Evolutionary conservation across 352 stramenopile species (phyloP), one percentile per base, ranked within the genome.

Genomic region (Globisporangium carolinianum): DNA sequence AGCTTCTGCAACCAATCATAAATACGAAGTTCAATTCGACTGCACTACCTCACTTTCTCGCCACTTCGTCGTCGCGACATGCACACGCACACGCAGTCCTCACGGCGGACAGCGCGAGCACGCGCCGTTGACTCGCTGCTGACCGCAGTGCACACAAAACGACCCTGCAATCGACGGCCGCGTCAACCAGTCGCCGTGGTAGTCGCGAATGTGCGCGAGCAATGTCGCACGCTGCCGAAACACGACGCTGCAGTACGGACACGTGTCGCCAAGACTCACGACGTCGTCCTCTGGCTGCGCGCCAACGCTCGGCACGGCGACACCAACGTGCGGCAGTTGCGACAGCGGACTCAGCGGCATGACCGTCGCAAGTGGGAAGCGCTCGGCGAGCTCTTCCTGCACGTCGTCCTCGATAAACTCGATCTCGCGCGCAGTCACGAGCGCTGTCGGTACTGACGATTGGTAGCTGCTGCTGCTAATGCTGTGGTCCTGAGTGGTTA

Each of bases 181-280:
- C 41, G 79, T 64, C 61, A 84, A 39, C n/a, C 77, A 80, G 54
- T 86, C 74, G 9, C 72, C 74, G 43, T 86, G 76, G 24, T 68
- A 61, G 50, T 86, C 74, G 11, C 71, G 69, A 50, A 86, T 83
- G 56, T 86, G 76, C 12, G 72, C 74, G 14, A 82, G 48, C 38
- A 86, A 60, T 39, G 71, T 68, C 1, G 51, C 42, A 11, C 74
- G 67, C 35, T 58, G 64, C 24, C 65, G 68, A 49, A 84, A 82
- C 18, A 81, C 56, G 51, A 71, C 43, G 32, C 63, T 54, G 58
- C 76, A 86, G 55, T 84, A 86, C 12, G 72, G 69, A 63, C 76
- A 86, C 57, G 68, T 77, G 55, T 86, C 72, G 45, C 52, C 38
- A 58, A 62, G 68, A 2, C 35, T 15, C 59, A 64, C 68, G 2